These are phyloP conservation scores for Poterioochromonas sp. DNA, from an alignment of 352 stramenopile species.

Conservation along the genomic window DNA sequence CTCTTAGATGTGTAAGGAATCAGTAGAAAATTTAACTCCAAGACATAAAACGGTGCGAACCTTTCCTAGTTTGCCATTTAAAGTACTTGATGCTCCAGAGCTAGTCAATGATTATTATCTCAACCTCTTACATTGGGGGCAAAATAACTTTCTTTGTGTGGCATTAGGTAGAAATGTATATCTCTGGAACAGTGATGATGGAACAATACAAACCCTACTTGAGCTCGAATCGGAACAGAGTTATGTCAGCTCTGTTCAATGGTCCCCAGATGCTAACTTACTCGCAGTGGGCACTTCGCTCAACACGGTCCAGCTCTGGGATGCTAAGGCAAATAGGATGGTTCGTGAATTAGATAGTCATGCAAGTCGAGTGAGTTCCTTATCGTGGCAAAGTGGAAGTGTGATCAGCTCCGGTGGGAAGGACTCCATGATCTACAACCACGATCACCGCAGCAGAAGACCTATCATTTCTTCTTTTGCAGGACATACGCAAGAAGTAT, in stretches of 20 bases:
- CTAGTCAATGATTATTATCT: slow-evolving; percentile 91
- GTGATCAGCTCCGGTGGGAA: slow-evolving; percentile 81
- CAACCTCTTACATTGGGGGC: slow-evolving; percentile 94
- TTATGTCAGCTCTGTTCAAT: slow-evolving; percentile 92
- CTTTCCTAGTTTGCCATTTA: background rate
- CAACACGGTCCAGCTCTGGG: slow-evolving; percentile 90
- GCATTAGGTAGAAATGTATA: slow-evolving; percentile 93
- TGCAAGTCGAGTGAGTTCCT: slow-evolving; percentile 78
- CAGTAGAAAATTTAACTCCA: background rate
- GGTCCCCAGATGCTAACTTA: slow-evolving; percentile 69
- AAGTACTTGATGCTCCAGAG: background rate
- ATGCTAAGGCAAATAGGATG: slow-evolving; percentile 70
- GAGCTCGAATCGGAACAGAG: slow-evolving; percentile 56
- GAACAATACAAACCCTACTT: slow-evolving; percentile 87
- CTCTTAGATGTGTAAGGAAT: background rate
- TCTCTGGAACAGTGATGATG: slow-evolving; percentile 90
- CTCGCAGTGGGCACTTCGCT: slow-evolving; percentile 88
- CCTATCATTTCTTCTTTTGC: slow-evolving; percentile 76
- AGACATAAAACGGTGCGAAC: background rate
- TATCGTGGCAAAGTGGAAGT: slow-evolving; percentile 85
- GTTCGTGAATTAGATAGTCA: slow-evolving; percentile 70
- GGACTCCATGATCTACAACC: slow-evolving; percentile 87
- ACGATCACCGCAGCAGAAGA: slow-evolving; percentile 70
- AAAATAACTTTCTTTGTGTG: slow-evolving; percentile 90
- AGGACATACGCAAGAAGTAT: slow-evolving; percentile 93